These are phyloP conservation scores for Colletotrichum euphorbiae DNA, from an alignment of 2,329 filamentous ascomycete species.

Conservation along the genomic window DNA sequence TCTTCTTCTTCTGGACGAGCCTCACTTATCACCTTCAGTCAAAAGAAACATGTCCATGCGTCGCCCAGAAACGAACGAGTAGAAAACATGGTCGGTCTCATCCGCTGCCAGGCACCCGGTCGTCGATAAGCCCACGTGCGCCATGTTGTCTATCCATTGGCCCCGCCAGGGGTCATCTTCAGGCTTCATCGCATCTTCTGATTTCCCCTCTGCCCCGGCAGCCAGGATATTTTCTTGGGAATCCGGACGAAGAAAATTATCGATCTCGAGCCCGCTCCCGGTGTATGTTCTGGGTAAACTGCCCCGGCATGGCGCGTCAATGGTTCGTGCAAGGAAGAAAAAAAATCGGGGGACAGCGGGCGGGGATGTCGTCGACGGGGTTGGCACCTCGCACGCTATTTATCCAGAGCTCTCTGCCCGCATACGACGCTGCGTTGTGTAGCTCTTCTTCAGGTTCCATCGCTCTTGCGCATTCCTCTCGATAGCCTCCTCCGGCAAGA, in stretches of 20 bases:
- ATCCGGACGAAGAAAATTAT: constrained; percentile 19
- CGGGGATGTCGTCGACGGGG: constrained; percentile 15
- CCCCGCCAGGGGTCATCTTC: constrained; percentile 25
- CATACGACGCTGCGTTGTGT: constrained; percentile 29
- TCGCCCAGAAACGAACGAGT: constrained; percentile 10
- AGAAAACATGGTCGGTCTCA: constrained; percentile 26
- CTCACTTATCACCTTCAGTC: neutral
- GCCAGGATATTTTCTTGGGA: neutral
- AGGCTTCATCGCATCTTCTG: neutral
- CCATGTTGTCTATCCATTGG: constrained; percentile 49
- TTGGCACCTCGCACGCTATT: constrained; percentile 26
- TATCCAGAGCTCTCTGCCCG: constrained; percentile 30
- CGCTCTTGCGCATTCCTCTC: constrained; percentile 10
- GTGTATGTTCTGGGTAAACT: constrained; percentile 29
- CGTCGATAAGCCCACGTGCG: constrained; percentile 36
- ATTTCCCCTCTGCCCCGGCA: neutral
- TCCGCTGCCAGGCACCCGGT: constrained; percentile 27
- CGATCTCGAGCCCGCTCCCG: constrained; percentile 26
- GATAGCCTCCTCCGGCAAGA: constrained; percentile 43
- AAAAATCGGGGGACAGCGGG: constrained; percentile 20
- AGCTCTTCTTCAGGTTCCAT: neutral
- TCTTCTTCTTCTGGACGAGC: constrained; percentile 4
- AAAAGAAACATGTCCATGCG: constrained; percentile 12
- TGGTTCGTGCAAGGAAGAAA: neutral
- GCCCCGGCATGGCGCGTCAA: constrained; percentile 39